These are phyloP conservation scores for Marchantia polymorpha DNA, from an alignment of 225 moss, liverwort and hornwort species.

Conservation along the genomic window DNA sequence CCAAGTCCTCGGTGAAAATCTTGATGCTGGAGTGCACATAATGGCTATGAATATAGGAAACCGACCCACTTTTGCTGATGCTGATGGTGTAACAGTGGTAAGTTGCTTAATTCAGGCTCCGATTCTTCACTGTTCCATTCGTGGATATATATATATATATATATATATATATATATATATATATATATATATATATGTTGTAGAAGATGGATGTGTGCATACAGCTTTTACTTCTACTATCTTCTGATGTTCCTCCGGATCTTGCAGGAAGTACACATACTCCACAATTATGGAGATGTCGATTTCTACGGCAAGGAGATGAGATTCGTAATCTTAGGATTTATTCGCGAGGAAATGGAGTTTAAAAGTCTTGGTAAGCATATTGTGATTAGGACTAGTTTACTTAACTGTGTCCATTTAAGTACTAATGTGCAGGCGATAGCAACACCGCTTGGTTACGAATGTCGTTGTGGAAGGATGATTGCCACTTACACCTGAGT, in stretches of 20 bases:
- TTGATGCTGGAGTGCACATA: slow-evolving; percentile 61
- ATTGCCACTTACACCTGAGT: background rate
- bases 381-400: background rate
- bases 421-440: background rate
- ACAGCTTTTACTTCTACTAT: background rate
- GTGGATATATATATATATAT: no score
- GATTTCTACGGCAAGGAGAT: slow-evolving; percentile 66
- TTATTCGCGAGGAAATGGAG: slow-evolving; percentile 66
- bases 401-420: background rate
- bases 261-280: slow-evolving; percentile 69
- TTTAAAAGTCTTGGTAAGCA: slow-evolving; percentile 60
- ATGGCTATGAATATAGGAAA: slow-evolving; percentile 95
- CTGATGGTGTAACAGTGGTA: slow-evolving; percentile 59
- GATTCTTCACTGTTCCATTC: no score
- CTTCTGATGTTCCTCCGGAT: background rate
- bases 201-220: background rate
- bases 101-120: slow-evolving; percentile 10
- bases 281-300: slow-evolving; percentile 42
- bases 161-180: no score
- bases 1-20: slow-evolving; percentile 50
- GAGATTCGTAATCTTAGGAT: slow-evolving; percentile 60
- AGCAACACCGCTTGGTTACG: background rate
- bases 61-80: slow-evolving; percentile 77
- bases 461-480: background rate
- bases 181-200: no score